A percentile compares a stretch with the other conserved stretches of the same genome.
Evolutionary conservation across 371 early-diverging fungal species (phyloP).

Genomic region (Mucor ambiguus): DNA sequence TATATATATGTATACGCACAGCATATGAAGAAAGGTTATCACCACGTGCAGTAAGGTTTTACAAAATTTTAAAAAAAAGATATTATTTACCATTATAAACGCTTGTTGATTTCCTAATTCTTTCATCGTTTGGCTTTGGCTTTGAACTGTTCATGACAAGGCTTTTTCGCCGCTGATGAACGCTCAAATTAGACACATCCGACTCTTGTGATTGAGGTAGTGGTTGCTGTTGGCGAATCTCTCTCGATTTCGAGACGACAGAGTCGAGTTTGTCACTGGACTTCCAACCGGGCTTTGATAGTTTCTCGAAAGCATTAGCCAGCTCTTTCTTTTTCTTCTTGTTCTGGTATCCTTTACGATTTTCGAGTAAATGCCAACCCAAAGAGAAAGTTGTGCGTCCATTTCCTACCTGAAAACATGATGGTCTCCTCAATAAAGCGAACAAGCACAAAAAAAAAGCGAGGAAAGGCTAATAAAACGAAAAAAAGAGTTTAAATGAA

Average conservation of each 20-base stretch:
- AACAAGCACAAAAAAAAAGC: neutral
- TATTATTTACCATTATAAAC: neutral
- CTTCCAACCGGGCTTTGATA: neutral
- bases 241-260: neutral
- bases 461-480: neutral
- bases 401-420: neutral
- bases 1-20: neutral
- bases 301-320: neutral
- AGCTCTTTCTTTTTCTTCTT: constrained; percentile 1
- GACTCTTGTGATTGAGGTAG: neutral
- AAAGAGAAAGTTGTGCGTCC: neutral
- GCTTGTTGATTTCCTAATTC: neutral
- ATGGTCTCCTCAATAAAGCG: neutral
- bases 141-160: neutral
- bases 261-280: neutral
- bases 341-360: neutral
- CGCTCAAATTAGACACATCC: neutral
- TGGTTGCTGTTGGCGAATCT: neutral
- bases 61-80: neutral
- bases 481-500: neutral
- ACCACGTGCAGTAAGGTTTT: neutral
- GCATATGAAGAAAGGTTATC: neutral
- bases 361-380: neutral
- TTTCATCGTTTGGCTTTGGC: neutral
- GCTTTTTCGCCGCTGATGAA: neutral